Conservation (phyloP, 345 rosid genomes). For the Physaria fendleri region DNA sequence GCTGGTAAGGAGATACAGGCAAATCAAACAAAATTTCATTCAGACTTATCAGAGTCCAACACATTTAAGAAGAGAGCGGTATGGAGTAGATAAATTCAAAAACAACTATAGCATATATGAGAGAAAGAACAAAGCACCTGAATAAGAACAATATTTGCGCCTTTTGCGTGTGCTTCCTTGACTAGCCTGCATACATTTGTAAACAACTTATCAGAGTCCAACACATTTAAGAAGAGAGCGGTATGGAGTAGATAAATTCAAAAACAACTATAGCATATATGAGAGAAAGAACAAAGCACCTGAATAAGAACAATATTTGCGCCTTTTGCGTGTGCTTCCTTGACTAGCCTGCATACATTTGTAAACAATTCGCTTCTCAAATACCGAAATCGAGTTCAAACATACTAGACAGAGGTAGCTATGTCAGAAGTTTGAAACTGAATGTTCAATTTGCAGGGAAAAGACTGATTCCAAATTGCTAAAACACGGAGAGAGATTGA, state of each 20-base stretch:
- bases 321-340: slow-evolving; percentile 41
- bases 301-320: slow-evolving; percentile 89
- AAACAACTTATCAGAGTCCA: too few relatives aligned
- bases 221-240: too few relatives aligned
- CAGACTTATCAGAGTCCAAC: too few relatives aligned
- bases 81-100: background rate
- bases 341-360: slow-evolving; percentile 41
- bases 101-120: background rate
- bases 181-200: too few relatives aligned
- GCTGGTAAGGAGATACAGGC: background rate
- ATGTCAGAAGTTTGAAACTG: background rate
- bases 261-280: too few relatives aligned
- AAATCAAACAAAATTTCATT: background rate
- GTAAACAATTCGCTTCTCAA: slow-evolving; percentile 2
- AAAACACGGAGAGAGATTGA: background rate
- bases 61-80: too few relatives aligned
- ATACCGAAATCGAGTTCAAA: background rate
- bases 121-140: slow-evolving; percentile 41
- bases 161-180: too few relatives aligned
- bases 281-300: slow-evolving; percentile 31
- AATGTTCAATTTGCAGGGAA: background rate
- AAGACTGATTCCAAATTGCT: too few relatives aligned
- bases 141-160: slow-evolving; percentile 69
- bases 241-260: too few relatives aligned
- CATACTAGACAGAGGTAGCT: too few relatives aligned